phyloP scores from a whole-genome alignment of 345 rosid genomes.

The Euphorbia tirucalli region DNA sequence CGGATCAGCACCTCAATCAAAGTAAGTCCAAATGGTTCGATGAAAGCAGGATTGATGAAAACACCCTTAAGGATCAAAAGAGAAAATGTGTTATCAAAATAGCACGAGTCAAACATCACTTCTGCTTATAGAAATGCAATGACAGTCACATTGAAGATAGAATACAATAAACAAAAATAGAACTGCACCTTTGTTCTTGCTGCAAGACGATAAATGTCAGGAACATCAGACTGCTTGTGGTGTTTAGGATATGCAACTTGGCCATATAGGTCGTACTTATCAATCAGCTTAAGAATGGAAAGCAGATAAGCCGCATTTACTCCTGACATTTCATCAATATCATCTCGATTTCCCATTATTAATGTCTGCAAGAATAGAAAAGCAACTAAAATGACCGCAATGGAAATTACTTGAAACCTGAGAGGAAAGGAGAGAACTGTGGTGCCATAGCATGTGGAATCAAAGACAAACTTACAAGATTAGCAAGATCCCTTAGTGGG shows the following conservation, averaged over 20 bases:
- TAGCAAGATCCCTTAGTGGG: conserved; percentile 86
- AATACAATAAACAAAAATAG: conserved; percentile 1
- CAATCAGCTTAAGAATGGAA: conserved; percentile 86
- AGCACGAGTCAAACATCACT: background rate
- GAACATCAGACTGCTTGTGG: conserved; percentile 95
- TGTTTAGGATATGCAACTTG: conserved; percentile 98
- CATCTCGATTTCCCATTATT: conserved; percentile 96
- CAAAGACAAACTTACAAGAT: conserved; percentile 83
- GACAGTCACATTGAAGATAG: no score
- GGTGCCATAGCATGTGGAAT: background rate
- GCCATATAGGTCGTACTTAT: conserved; percentile 93
- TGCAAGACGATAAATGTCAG: conserved; percentile 90
- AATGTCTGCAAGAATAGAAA: conserved; percentile 60
- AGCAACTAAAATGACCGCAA: background rate
- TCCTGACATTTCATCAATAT: conserved; percentile 93
- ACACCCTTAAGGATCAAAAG: conserved; percentile 59
- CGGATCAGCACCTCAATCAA: conserved; percentile 70
- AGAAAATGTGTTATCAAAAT: background rate
- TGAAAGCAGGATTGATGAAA: conserved; percentile 95
- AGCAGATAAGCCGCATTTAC: conserved; percentile 85
- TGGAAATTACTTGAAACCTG: conserved; percentile 2
- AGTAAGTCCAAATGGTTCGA: conserved; percentile 96
- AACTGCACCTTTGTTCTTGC: conserved; percentile 85
- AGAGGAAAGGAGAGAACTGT: conserved; percentile 9
- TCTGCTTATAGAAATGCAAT: background rate